Evolutionary conservation across 805 yeast species (phyloP), one percentile per base, ranked within the genome.

Genomic region (Saturnispora diversa): DNA sequence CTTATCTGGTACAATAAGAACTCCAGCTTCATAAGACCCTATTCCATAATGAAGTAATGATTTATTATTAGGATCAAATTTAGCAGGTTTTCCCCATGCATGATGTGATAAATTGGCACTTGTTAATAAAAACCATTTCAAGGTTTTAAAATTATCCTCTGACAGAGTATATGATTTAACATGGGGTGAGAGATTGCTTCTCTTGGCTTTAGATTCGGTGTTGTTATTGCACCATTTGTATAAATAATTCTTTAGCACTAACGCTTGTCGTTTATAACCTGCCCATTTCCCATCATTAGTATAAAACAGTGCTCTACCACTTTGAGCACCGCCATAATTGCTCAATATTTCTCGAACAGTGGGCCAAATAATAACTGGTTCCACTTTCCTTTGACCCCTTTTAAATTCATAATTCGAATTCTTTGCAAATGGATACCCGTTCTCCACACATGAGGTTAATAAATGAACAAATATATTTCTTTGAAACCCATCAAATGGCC

Each of bases 71-170:
- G 17, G 21, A 22, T 39, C 37, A 13, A 35, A 32, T 24, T 42
- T 48, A 29, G 54, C 49, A 12, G 63, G 61, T 5, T 54, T 60
- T 0, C 95, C 95, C 95, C 95, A 85, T 1, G 94, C 95, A 44
- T 75, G 81, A 40, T 74, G 74, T 24, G 88, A 79, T 30, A 84
- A 52, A 52, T 85, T 85, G 24, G 85, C 82, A 35, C 87, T 79
- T 0, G 92, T 82, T 53, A 82, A 65, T 5, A 82, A 55, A 15
- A 78, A 69, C 94, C 94, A 85, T 37, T 73, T 69, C 5, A 82
- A 54, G 2, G 73, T 60, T 26, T 59, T 50, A 56, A 70, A 74
- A 37, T 66, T 51, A 48, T 75, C 76, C 4, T 69, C 69, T 10
- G 79, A 69, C 46, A 74, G 68, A 43, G 74, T 52, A 50, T 81